phyloP scores from a whole-genome alignment of 2,329 filamentous ascomycete species.

The Colletotrichum sojae region DNA sequence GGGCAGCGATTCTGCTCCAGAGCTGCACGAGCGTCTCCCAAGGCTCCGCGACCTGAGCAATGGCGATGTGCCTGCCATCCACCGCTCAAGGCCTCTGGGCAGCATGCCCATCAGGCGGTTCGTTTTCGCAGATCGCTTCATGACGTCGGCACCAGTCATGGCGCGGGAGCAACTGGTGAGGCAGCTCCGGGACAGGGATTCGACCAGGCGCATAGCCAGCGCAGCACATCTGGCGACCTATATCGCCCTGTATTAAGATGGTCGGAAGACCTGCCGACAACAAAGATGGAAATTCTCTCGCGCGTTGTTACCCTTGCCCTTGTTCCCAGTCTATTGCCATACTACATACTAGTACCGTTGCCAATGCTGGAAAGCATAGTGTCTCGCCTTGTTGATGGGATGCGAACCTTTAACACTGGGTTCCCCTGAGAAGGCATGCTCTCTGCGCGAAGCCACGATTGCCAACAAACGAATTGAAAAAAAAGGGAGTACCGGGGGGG shows the following conservation, averaged over 20 bases:
- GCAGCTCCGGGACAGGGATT: constrained; percentile 35
- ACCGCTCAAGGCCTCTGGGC: constrained; percentile 6
- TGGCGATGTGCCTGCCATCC: constrained; percentile 7
- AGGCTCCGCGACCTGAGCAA: constrained; percentile 19
- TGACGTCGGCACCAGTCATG: constrained; percentile 39
- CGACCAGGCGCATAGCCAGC: constrained; percentile 35
- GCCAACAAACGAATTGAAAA: constrained; percentile 18
- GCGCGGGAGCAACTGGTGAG: constrained; percentile 29
- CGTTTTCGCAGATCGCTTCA: constrained; percentile 29
- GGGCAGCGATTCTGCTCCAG: constrained; percentile 31
- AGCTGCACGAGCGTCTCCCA: constrained; percentile 17
- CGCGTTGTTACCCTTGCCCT: constrained; percentile 29
- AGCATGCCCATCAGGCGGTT: constrained; percentile 21
- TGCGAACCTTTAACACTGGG: constrained; percentile 23
- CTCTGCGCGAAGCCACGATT: constrained; percentile 21
- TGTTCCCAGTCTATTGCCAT: constrained; percentile 33
- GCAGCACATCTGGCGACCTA: constrained; percentile 29
- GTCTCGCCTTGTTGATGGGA: constrained; percentile 32
- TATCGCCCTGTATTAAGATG: constrained; percentile 29
- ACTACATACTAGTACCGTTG: not conserved
- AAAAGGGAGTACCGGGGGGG: not conserved
- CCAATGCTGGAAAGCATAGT: constrained; percentile 5
- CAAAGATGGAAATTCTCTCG: constrained; percentile 26
- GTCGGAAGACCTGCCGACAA: constrained; percentile 27
- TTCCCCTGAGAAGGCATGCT: constrained; percentile 24